Evolutionary conservation across 2,329 filamentous ascomycete species (phyloP).

Genomic region (Paraconiothyrium sp.): DNA sequence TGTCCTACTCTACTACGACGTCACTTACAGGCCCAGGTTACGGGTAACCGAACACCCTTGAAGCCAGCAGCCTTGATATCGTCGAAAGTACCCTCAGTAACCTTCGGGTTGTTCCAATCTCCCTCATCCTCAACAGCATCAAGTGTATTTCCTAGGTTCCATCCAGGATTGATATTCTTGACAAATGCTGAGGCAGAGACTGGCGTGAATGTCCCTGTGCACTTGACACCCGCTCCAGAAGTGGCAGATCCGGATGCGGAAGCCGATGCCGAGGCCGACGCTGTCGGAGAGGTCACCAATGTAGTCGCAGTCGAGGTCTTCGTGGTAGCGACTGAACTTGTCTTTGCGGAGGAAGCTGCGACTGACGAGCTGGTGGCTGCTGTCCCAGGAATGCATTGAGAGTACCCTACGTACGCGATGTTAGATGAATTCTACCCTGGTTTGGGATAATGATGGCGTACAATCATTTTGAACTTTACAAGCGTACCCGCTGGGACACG

Average conservation of each 20-base stretch:
- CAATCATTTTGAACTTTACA: conserved; percentile 27
- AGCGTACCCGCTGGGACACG: conserved; percentile 20
- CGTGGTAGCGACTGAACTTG: not conserved
- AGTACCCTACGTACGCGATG: conserved; percentile 15
- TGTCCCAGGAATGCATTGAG: conserved; percentile 23
- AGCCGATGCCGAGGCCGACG: conserved; percentile 2
- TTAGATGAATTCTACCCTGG: not conserved
- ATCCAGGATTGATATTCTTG: conserved; percentile 62
- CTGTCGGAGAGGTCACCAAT: conserved; percentile 9
- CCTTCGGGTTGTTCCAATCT: conserved; percentile 67
- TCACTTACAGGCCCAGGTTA: conserved; percentile 60
- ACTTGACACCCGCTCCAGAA: conserved; percentile 38
- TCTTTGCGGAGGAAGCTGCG: conserved; percentile 5
- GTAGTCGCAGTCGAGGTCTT: conserved; percentile 7
- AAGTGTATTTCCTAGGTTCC: conserved; percentile 70
- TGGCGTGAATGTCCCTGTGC: conserved; percentile 55
- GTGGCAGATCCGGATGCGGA: conserved; percentile 12
- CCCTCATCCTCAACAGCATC: conserved; percentile 66
- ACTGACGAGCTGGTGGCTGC: conserved; percentile 1
- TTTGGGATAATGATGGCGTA: not conserved
- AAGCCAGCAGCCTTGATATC: conserved; percentile 64
- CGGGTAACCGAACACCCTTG: conserved; percentile 67
- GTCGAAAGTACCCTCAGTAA: conserved; percentile 61
- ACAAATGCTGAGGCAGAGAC: conserved; percentile 60
- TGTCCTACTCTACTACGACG: too few relatives aligned